Evolutionary conservation across 2,329 filamentous ascomycete genomes (phyloP).

Genomic region (Malbranchea cinnamomea): DNA sequence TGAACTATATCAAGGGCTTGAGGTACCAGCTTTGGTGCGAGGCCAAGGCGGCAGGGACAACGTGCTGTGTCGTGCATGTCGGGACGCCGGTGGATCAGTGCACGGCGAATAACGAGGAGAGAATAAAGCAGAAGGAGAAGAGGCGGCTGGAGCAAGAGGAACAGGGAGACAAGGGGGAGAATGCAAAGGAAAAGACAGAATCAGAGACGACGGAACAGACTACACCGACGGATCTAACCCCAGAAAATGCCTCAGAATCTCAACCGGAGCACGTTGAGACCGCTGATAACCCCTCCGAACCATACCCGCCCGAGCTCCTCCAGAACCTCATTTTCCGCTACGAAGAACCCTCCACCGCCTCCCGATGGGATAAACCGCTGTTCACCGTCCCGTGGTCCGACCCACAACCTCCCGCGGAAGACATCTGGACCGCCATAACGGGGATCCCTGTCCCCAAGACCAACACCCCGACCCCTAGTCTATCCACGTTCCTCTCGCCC

Average conservation of each 20-base stretch:
- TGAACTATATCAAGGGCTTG: slow-evolving; percentile 57
- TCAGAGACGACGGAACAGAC: slow-evolving; percentile 3
- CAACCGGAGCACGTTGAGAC: no score
- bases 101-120: slow-evolving; percentile 36
- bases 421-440: slow-evolving; percentile 45
- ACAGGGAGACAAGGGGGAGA: neutral
- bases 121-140: slow-evolving; percentile 2
- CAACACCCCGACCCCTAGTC: slow-evolving; percentile 5
- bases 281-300: no score
- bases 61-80: slow-evolving; percentile 47
- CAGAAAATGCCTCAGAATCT: no score
- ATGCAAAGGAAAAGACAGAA: neutral
- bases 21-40: slow-evolving; percentile 54
- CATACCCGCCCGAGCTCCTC: slow-evolving; percentile 42
- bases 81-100: slow-evolving; percentile 42
- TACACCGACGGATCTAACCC: no score
- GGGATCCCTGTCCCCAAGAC: slow-evolving; percentile 20
- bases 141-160: neutral
- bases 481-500: neutral
- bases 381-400: slow-evolving; percentile 47
- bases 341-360: slow-evolving; percentile 53
- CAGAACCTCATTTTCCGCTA: slow-evolving; percentile 51
- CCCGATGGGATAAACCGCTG: slow-evolving; percentile 49
- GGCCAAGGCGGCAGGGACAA: slow-evolving; percentile 46
- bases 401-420: slow-evolving; percentile 38